Evolutionary conservation across 352 stramenopile genomes (phyloP).

Genomic region (Globisporangium middletonii): DNA sequence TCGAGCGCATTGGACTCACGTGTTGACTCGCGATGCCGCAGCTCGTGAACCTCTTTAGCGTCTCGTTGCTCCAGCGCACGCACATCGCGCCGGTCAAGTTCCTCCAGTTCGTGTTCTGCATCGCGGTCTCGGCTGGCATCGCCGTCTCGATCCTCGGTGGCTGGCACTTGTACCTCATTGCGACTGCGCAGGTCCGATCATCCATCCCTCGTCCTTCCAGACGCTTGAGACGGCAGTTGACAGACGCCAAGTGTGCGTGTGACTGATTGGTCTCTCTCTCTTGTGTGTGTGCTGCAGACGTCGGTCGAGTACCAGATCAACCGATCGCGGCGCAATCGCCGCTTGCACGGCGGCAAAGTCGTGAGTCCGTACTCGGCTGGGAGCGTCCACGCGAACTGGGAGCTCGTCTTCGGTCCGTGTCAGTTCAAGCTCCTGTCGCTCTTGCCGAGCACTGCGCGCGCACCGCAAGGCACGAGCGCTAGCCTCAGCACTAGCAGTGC

Average conservation of each 20-base stretch:
- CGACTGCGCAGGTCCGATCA: slow-evolving; percentile 59
- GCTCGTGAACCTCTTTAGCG: slow-evolving; percentile 23
- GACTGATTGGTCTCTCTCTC: neutral
- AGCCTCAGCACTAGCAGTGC: slow-evolving; percentile 8
- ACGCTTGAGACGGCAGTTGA: neutral
- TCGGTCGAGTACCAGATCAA: slow-evolving; percentile 83
- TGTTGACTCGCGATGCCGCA: slow-evolving; percentile 16
- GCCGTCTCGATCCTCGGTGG: slow-evolving; percentile 55
- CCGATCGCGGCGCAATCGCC: slow-evolving; percentile 40
- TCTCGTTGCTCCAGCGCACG: slow-evolving; percentile 12
- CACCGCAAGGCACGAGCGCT: slow-evolving; percentile 10
- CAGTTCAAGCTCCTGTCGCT: slow-evolving; percentile 52
- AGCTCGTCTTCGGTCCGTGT: slow-evolving; percentile 65
- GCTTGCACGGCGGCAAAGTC: slow-evolving; percentile 39
- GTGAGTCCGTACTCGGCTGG: slow-evolving; percentile 60
- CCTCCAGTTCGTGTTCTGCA: slow-evolving; percentile 69
- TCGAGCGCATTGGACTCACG: neutral
- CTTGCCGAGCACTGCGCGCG: slow-evolving; percentile 42
- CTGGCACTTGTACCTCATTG: slow-evolving; percentile 70
- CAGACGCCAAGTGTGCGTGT: neutral
- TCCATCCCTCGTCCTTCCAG: too few relatives aligned
- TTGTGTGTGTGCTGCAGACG: slow-evolving; percentile 27
- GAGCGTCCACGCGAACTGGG: slow-evolving; percentile 70
- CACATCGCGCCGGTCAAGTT: slow-evolving; percentile 20
- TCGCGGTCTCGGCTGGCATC: slow-evolving; percentile 48